Evolutionary conservation across 2,329 filamentous ascomycete genomes (phyloP).

Genomic region (Stenocarpella maydis): DNA sequence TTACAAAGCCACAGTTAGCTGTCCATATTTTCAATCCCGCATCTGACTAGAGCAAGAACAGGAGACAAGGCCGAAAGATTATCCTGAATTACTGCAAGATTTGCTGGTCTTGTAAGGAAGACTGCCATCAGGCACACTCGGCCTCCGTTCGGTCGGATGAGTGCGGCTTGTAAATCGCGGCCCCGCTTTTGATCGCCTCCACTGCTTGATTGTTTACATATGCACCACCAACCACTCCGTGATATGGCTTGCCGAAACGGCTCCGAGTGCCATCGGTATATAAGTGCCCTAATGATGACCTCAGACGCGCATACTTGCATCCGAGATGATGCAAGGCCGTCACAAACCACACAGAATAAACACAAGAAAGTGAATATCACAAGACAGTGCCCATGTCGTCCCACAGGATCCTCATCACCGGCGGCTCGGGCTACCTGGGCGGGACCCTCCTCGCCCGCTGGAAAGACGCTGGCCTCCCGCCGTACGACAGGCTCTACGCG

Average conservation of each 20-base stretch:
- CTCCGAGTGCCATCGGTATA: not conserved
- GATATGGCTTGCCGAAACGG: not conserved
- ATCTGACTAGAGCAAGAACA: not conserved
- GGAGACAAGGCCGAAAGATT: not conserved
- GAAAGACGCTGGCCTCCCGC: constrained; percentile 47
- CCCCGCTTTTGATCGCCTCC: not conserved
- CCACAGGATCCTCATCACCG: constrained; percentile 55
- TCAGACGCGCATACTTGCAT: not conserved
- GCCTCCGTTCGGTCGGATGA: constrained; percentile 21
- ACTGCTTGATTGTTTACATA: not conserved
- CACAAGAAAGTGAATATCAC: too few species aligned
- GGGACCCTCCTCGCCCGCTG: constrained; percentile 55
- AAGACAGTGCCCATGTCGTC: constrained; percentile 13
- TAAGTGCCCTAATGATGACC: not conserved
- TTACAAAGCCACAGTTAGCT: not conserved
- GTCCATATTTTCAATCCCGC: too few species aligned
- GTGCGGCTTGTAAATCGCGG: constrained; percentile 21
- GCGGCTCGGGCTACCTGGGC: constrained; percentile 61
- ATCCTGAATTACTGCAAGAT: too few species aligned
- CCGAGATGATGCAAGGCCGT: not conserved
- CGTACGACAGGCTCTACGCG: constrained; percentile 54
- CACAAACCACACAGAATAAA: not conserved
- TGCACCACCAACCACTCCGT: too few species aligned
- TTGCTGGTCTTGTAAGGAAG: too few species aligned
- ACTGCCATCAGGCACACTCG: not conserved